phyloP scores from a whole-genome alignment of 352 stramenopile genomes.

The Phytopythium cucurbitacearum region DNA sequence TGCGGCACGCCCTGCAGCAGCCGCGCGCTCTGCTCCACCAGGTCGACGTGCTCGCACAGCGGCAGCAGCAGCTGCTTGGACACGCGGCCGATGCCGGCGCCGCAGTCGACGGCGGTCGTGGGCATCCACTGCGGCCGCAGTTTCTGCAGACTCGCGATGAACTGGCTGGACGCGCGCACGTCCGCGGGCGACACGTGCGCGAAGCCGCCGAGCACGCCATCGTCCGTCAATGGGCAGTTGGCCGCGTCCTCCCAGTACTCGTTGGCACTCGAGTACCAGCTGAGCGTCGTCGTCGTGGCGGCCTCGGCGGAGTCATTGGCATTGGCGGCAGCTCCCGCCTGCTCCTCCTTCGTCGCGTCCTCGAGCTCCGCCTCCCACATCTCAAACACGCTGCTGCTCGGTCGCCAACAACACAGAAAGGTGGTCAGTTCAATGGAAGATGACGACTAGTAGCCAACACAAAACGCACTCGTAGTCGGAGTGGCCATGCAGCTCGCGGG shows the following conservation, averaged over 20 bases:
- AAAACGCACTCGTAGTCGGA: constrained; percentile 52
- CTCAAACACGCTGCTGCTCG: constrained; percentile 48
- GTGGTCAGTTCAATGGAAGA: background rate
- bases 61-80: constrained; percentile 92
- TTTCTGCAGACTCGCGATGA: constrained; percentile 40
- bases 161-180: constrained; percentile 66
- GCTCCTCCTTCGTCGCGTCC: constrained; percentile 18
- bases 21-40: constrained; percentile 93
- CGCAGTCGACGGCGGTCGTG: constrained; percentile 67
- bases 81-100: constrained; percentile 93
- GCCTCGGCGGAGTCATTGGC: background rate
- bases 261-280: constrained; percentile 72
- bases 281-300: constrained; percentile 14
- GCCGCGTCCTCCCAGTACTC: constrained; percentile 83
- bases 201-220: constrained; percentile 93
- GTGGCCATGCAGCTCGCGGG: constrained; percentile 41
- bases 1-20: constrained; percentile 85
- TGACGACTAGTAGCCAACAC: background rate
- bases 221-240: constrained; percentile 91
- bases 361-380: constrained; percentile 72
- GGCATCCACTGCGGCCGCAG: constrained; percentile 44
- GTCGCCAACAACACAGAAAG: background rate
- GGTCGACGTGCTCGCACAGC: constrained; percentile 85
- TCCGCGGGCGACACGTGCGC: constrained; percentile 81
- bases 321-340: constrained; percentile 3